These are phyloP conservation scores for Termitomyces eurrhizus DNA, from an alignment of 768 basidiomycete genomes.

Conservation along the genomic window DNA sequence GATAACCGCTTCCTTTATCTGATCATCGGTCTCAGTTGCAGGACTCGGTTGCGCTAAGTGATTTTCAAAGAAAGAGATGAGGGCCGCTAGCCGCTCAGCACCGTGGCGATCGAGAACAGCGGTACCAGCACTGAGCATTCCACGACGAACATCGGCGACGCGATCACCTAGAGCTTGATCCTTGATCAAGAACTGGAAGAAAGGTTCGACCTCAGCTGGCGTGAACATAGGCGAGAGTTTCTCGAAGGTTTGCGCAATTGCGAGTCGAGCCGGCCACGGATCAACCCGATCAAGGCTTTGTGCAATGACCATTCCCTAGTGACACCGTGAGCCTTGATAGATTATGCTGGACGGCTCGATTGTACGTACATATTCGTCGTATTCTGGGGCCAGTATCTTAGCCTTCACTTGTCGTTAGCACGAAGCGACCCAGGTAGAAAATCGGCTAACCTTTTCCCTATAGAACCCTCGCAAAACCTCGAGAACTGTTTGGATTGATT, in stretches of 20 bases:
- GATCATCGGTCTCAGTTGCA: constrained; percentile 73
- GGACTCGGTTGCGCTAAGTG: constrained; percentile 56
- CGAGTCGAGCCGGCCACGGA: constrained; percentile 82
- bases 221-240: constrained; percentile 64
- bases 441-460: constrained; percentile 64
- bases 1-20: constrained; percentile 91
- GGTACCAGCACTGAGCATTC: constrained; percentile 85
- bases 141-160: constrained; percentile 71
- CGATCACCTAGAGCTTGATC: constrained; percentile 88
- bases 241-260: constrained; percentile 66
- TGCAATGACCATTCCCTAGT: constrained; percentile 89
- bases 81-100: constrained; percentile 57
- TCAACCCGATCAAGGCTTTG: constrained; percentile 83
- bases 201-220: constrained; percentile 53
- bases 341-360: neutral
- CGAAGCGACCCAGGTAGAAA: neutral
- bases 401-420: constrained; percentile 42
- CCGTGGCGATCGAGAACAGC: constrained; percentile 84
- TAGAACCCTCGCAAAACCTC: constrained; percentile 65
- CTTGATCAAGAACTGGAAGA: constrained; percentile 86
- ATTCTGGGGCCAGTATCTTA: constrained; percentile 85
- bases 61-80: constrained; percentile 80
- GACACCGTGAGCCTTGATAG: neutral
- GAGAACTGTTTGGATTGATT: constrained; percentile 44
- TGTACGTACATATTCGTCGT: constrained; percentile 79